These are phyloP conservation scores for Rhodamnia argentea DNA, from an alignment of 345 rosid species.

Conservation along the genomic window DNA sequence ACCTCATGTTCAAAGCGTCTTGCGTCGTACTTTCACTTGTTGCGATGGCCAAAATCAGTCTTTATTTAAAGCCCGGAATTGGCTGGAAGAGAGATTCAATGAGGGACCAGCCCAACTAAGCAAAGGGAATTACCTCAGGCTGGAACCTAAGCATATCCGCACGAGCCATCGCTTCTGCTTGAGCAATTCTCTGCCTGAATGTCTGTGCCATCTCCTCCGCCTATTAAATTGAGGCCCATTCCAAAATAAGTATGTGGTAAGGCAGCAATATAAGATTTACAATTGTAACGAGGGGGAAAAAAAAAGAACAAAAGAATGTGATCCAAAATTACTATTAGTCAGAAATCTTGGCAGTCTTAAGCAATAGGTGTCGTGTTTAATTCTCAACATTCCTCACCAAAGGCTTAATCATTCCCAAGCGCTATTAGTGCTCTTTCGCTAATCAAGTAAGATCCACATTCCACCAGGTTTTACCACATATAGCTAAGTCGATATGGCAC, in stretches of 20 bases:
- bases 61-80: not conserved
- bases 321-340: not conserved
- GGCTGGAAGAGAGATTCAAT: not conserved
- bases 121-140: slow-evolving; percentile 57
- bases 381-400: not conserved
- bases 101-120: not conserved
- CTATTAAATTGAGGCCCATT: slow-evolving; percentile 12
- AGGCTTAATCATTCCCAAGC: not conserved
- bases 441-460: not conserved
- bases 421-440: not conserved
- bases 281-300: not conserved
- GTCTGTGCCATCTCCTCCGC: slow-evolving; percentile 99
- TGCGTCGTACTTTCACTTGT: not conserved
- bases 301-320: not conserved
- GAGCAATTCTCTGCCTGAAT: slow-evolving; percentile 96
- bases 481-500: not conserved
- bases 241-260: not conserved
- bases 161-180: slow-evolving; percentile 99
- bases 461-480: not conserved
- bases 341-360: not conserved
- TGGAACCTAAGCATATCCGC: slow-evolving; percentile 98
- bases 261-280: not conserved
- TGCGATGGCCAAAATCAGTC: no score
- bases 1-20: not conserved
- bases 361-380: not conserved